Conservation (phyloP, 1,284 basidiomycete genomes). For the Ustilago vetiveriae region DNA sequence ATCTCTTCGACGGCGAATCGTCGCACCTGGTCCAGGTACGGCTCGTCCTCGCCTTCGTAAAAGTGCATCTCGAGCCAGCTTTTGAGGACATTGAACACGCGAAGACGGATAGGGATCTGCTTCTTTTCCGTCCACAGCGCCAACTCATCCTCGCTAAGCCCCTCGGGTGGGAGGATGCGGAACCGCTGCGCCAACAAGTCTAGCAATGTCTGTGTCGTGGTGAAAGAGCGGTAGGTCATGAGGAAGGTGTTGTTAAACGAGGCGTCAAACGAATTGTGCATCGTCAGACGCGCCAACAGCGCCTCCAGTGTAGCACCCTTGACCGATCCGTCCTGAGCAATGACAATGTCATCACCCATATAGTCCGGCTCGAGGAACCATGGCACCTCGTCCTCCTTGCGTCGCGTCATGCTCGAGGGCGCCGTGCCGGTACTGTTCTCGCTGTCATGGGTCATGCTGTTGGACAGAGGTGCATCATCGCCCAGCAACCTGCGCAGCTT, state of each 20-base stretch:
- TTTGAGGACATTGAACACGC: constrained; percentile 68
- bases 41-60: constrained; percentile 66
- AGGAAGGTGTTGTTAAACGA: constrained; percentile 91
- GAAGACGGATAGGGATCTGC: constrained; percentile 81
- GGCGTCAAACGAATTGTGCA: constrained; percentile 76
- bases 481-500: constrained; percentile 76
- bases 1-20: constrained; percentile 67
- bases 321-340: constrained; percentile 77
- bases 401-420: constrained; percentile 18
- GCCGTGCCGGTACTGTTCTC: constrained; percentile 22
- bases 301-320: constrained; percentile 86
- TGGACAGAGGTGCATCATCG: constrained; percentile 70
- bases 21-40: constrained; percentile 61
- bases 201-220: constrained; percentile 83
- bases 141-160: constrained; percentile 75
- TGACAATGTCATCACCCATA: constrained; percentile 79
- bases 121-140: constrained; percentile 88
- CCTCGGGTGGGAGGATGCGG: constrained; percentile 79
- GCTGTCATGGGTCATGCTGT: constrained; percentile 36
- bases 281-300: constrained; percentile 86
- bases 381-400: constrained; percentile 71
- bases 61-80: constrained; percentile 69
- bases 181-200: constrained; percentile 87
- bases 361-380: constrained; percentile 84
- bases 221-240: constrained; percentile 97